A percentile compares a stretch with the other conserved stretches of the same genome.
phyloP scores from a whole-genome alignment of 768 basidiomycete species.

The Boletus vinaceobasis region DNA sequence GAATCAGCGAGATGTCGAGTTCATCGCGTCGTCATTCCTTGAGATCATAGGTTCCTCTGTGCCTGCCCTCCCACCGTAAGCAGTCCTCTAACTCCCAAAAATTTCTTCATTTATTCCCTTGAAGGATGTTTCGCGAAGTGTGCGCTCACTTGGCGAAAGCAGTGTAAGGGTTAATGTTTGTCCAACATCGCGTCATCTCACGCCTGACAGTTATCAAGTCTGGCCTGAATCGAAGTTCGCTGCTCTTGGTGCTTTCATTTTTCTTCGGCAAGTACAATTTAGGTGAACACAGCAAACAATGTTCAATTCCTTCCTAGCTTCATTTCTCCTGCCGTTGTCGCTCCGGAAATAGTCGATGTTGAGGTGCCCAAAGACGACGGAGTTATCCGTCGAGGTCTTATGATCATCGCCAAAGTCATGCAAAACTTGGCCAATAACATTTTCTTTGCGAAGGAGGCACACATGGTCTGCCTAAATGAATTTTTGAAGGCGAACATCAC shows the following conservation, averaged over 20 bases:
- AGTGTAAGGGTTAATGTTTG: constrained; percentile 52
- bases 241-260: constrained; percentile 87
- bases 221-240: constrained; percentile 82
- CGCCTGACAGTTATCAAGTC: constrained; percentile 45
- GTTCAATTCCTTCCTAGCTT: constrained; percentile 49
- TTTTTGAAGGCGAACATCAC: constrained; percentile 71
- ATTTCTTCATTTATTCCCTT: neutral
- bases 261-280: constrained; percentile 57
- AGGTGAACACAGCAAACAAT: neutral
- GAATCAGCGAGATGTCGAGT: constrained; percentile 69
- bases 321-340: constrained; percentile 86
- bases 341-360: constrained; percentile 82
- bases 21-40: constrained; percentile 73
- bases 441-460: constrained; percentile 85
- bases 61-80: constrained; percentile 71
- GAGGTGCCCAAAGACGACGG: constrained; percentile 64
- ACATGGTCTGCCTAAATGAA: constrained; percentile 77
- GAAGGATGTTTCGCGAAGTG: constrained; percentile 82
- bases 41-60: constrained; percentile 70
- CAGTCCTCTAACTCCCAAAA: neutral
- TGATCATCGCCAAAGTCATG: constrained; percentile 87
- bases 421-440: constrained; percentile 95
- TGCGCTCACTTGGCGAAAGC: constrained; percentile 75
- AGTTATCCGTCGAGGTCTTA: constrained; percentile 71
- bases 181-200: constrained; percentile 12